phyloP scores from a whole-genome alignment of 495 filamentous ascomycete species.

The Viridothelium virens region DNA sequence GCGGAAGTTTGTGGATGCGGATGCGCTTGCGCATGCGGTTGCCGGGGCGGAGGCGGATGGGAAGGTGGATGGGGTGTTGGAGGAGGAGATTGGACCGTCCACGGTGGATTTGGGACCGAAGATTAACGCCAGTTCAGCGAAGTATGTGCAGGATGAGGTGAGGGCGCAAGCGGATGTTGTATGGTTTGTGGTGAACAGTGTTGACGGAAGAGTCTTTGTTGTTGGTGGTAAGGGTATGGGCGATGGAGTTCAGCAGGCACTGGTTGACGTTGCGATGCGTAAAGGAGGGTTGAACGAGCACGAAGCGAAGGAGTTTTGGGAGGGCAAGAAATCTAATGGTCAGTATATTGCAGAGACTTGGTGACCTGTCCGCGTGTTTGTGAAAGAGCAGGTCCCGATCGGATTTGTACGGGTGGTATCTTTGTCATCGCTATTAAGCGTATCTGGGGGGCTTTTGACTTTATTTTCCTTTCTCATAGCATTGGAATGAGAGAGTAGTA shows the following conservation, averaged over 20 bases:
- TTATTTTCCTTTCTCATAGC: background rate
- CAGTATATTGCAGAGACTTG: constrained; percentile 39
- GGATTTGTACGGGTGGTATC: background rate
- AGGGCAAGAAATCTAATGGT: constrained; percentile 34
- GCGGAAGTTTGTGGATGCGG: background rate
- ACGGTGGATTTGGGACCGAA: background rate
- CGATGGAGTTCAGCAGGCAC: constrained; percentile 69
- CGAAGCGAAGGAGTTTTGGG: constrained; percentile 45
- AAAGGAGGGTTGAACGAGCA: constrained; percentile 45
- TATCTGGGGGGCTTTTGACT: background rate
- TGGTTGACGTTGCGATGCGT: constrained; percentile 48
- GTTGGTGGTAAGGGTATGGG: constrained; percentile 96
- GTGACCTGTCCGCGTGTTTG: constrained; percentile 11
- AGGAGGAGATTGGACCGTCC: constrained; percentile 14
- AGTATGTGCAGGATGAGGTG: constrained; percentile 41
- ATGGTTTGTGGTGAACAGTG: constrained; percentile 89
- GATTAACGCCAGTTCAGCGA: constrained; percentile 18
- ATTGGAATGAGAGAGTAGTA: background rate
- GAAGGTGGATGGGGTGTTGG: constrained; percentile 5
- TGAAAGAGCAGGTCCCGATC: background rate
- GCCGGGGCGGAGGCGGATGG: constrained; percentile 2
- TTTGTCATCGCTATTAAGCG: background rate
- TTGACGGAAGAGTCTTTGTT: constrained; percentile 91
- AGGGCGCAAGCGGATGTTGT: constrained; percentile 83
- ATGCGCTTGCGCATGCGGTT: background rate